A percentile compares a stretch with the other conserved stretches of the same genome.
phyloP scores from a whole-genome alignment of 192 early-diverging fungal species.

The Borealophlyctis nickersoniae region DNA sequence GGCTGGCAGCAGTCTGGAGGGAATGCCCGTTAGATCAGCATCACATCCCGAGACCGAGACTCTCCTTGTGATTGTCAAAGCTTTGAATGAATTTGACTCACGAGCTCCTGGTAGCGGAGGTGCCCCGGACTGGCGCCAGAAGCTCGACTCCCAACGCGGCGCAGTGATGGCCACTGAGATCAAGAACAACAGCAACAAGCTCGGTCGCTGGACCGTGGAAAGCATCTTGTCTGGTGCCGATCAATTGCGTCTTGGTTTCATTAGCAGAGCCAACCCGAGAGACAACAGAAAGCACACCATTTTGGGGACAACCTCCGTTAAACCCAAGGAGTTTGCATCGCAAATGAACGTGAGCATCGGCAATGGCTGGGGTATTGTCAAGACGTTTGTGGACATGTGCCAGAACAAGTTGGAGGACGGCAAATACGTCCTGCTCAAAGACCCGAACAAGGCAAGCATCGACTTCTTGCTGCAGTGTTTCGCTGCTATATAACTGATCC shows the following conservation, averaged over 20 bases:
- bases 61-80: conserved; percentile 64
- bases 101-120: conserved; percentile 78
- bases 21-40: conserved; percentile 33
- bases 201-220: conserved; percentile 95
- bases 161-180: conserved; percentile 96
- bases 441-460: conserved; percentile 84
- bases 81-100: conserved; percentile 92
- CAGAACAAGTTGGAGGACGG: conserved; percentile 79
- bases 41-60: conserved; percentile 42
- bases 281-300: conserved; percentile 79
- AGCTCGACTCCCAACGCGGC: conserved; percentile 90
- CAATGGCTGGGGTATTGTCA: conserved; percentile 95
- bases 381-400: conserved; percentile 88
- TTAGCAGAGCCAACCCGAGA: conserved; percentile 72
- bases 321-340: conserved; percentile 82
- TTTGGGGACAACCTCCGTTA: conserved; percentile 79
- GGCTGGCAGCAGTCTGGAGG: conserved; percentile 30
- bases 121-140: conserved; percentile 91
- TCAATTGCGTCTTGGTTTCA: conserved; percentile 83
- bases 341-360: conserved; percentile 84
- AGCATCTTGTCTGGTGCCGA: conserved; percentile 83
- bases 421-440: conserved; percentile 91
- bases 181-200: conserved; percentile 95
- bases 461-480: neutral
- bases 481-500: conserved; percentile 4